phyloP scores from a whole-genome alignment of 1,284 basidiomycete species.

The Cutaneotrichosporon mucoides region DNA sequence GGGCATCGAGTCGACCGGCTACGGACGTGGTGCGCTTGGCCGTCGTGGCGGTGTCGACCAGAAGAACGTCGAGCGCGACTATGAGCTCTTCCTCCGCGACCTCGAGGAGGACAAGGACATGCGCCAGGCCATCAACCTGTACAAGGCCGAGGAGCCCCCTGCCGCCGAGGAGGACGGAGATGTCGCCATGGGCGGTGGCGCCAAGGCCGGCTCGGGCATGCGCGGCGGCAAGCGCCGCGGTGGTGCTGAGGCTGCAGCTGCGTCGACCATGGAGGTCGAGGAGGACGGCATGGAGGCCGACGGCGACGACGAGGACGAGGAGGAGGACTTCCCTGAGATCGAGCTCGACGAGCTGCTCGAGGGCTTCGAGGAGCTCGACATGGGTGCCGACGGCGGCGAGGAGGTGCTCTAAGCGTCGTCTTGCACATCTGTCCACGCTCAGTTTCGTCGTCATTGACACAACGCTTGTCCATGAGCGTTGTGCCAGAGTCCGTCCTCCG shows the following conservation, averaged over 20 bases:
- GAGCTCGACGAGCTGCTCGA: constrained; percentile 84
- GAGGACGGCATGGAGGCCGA: constrained; percentile 44
- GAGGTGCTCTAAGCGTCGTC: not conserved
- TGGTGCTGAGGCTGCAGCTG: constrained; percentile 31
- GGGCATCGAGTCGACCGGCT: constrained; percentile 60
- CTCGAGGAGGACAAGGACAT: constrained; percentile 96
- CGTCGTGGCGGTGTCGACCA: constrained; percentile 84
- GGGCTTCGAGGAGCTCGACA: constrained; percentile 66
- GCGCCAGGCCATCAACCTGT: constrained; percentile 82
- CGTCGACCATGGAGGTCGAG: constrained; percentile 66
- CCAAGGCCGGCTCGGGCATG: constrained; percentile 51
- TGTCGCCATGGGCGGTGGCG: constrained; percentile 48
- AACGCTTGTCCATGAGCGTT: no score
- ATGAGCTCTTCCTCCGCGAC: constrained; percentile 92
- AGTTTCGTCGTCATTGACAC: no score
- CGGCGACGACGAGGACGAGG: constrained; percentile 64
- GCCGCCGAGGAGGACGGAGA: constrained; percentile 45
- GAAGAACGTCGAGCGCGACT: constrained; percentile 93
- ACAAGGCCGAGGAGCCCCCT: constrained; percentile 56
- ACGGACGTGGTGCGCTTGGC: constrained; percentile 78
- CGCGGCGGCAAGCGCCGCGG: constrained; percentile 55
- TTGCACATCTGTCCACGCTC: no score
- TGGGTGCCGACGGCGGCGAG: constrained; percentile 35
- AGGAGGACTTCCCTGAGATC: constrained; percentile 85
- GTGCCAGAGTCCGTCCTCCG: no score